Evolutionary conservation across 1,284 basidiomycete genomes (phyloP), one percentile per base, ranked within the genome.

Genomic region (Cryptococcus floricola): DNA sequence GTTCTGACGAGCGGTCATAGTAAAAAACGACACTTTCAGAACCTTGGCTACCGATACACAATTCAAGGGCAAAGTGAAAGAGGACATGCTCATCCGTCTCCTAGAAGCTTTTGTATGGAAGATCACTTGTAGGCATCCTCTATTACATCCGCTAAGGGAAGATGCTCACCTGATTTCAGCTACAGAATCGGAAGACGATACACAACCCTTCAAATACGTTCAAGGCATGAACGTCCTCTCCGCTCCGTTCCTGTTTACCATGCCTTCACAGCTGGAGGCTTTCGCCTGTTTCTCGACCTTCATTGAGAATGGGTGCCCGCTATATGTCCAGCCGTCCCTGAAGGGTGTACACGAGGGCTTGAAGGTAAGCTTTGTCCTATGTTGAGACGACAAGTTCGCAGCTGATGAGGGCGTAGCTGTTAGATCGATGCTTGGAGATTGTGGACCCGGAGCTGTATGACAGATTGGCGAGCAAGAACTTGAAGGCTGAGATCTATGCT

Each of bases 141-240:
- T 45, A 27, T 14, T 6, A 31, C 31, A 23, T 34, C 31, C 31
- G 6, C 6, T 5, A 34, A 44, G 28, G 14, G 23, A 51, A 42
- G 10, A 18, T 16, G 4, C 18, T n/a, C 38, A 48, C 37, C 39
- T 25, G 14, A 23, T 25, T 55, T 2, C 31, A 34, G 59, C 59
- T 34, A 31, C 55, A 9, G 59, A 60, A 27, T 31, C 56, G 16
- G 63, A 65, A 19, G 53, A 67, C 16, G 63, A 67, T 25, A 67
- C 85, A 53, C 81, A 90, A 18, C 87, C 86, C 8, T 94, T 96
- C 75, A 91, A 88, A 39, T 97, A 97, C 69, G 92, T 97, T 10
- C 94, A 96, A 77, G 94, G 94, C 38, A 97, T 98, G 93, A 98
- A 98, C 74, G 95, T 98, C 39, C 84, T 98, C 34, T 91, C 93